A percentile compares a stretch with the other conserved stretches of the same genome.
phyloP scores from a whole-genome alignment of 257 asterid species.

The Petrea volubilis region DNA sequence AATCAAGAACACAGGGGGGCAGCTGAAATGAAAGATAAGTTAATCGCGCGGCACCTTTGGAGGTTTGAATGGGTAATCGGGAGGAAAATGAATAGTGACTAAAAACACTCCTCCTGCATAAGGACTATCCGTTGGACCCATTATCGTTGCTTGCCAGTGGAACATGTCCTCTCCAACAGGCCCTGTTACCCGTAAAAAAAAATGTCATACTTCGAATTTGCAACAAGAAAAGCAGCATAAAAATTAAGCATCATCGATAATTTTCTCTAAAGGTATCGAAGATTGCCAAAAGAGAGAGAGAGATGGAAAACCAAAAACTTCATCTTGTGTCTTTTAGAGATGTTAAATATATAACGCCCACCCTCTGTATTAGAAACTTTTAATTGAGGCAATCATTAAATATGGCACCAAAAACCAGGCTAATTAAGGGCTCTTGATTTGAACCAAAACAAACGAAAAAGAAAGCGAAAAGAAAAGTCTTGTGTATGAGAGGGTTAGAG shows the following conservation, averaged over 20 bases:
- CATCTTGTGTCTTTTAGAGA: too few relatives aligned
- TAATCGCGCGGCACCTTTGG: constrained; percentile 47
- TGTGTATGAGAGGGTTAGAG: too few relatives aligned
- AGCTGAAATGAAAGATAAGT: too few relatives aligned
- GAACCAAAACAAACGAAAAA: too few relatives aligned
- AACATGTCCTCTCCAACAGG: constrained; percentile 82
- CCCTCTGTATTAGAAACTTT: not conserved
- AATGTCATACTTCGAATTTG: constrained; percentile 18
- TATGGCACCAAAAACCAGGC: too few relatives aligned
- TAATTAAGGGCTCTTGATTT: too few relatives aligned
- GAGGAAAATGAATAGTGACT: constrained; percentile 65
- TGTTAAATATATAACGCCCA: too few relatives aligned
- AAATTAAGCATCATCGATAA: not conserved
- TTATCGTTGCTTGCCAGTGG: constrained; percentile 76
- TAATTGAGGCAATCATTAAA: too few relatives aligned
- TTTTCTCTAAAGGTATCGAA: too few relatives aligned
- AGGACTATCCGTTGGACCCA: constrained; percentile 78
- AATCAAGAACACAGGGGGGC: too few relatives aligned
- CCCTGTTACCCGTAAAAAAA: constrained; percentile 37
- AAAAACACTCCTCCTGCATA: constrained; percentile 67
- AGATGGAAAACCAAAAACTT: too few relatives aligned
- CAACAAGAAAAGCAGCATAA: not conserved
- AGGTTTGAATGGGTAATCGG: constrained; percentile 72
- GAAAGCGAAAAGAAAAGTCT: too few relatives aligned
- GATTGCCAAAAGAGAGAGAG: not conserved